Conservation (phyloP, 805 yeast genomes). For the Hyphopichia homilentoma region DNA sequence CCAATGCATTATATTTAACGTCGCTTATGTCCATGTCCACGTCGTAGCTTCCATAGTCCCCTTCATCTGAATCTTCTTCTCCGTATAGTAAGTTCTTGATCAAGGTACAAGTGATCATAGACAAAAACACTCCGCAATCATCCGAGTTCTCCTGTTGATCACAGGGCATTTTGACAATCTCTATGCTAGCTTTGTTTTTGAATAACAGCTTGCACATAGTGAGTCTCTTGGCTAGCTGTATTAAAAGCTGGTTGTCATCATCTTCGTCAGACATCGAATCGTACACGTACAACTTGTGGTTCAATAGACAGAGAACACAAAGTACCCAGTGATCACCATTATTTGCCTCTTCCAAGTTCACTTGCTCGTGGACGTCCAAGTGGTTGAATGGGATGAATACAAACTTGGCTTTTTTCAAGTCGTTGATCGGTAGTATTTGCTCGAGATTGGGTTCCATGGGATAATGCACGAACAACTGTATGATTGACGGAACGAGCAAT, state of each 20-base stretch:
- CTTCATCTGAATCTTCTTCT: conserved; percentile 10
- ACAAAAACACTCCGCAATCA: conserved; percentile 56
- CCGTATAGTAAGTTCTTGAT: conserved; percentile 21
- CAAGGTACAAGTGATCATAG: conserved; percentile 37
- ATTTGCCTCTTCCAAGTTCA: conserved; percentile 46
- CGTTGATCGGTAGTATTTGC: conserved; percentile 26
- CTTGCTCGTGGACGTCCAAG: conserved; percentile 43
- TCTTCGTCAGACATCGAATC: conserved; percentile 56
- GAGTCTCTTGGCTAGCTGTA: conserved; percentile 19
- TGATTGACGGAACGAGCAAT: conserved; percentile 56
- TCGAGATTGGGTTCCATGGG: conserved; percentile 18
- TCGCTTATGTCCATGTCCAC: conserved; percentile 37
- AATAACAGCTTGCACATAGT: conserved; percentile 17
- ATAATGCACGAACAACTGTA: conserved; percentile 54
- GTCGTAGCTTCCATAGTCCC: conserved; percentile 9
- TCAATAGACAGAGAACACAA: conserved; percentile 48
- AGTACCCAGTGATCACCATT: conserved; percentile 81
- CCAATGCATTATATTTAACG: conserved; percentile 45
- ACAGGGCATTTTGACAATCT: conserved; percentile 30
- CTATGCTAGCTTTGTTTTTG: conserved; percentile 15
- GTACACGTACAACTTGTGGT: conserved; percentile 47
- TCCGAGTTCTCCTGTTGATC: conserved; percentile 65
- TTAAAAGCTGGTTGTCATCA: conserved; percentile 22
- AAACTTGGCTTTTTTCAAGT: conserved; percentile 34
- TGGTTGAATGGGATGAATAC: conserved; percentile 69